Base-by-base conservation (phyloP, 176 grass and related monocot species). In the Sorghum bicolor region DNA sequence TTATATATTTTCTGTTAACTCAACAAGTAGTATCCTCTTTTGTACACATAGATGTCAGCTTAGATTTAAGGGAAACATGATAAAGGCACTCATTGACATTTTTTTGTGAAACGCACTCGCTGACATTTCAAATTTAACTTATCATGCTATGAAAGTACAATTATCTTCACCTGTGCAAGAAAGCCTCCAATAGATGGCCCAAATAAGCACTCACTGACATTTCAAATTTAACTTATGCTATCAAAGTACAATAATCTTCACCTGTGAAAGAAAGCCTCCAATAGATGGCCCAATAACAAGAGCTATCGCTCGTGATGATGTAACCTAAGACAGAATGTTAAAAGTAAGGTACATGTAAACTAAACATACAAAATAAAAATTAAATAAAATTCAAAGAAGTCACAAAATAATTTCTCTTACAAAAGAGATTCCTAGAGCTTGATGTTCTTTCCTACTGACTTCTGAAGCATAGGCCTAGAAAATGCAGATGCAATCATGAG, bases 181-280 rank as follows among this genome's bases (percentile, higher is more conserved):
- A 91, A 94, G 55, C 92, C 92, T 79, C 92, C 92, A 43, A 94
- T 85, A 71, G 92, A 89, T 30, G 92, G 86, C 62, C 92, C 92
- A 30, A 30, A 94, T 26, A 83, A 94, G 16, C 48, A 19, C 45
- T 47, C 44, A 17, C 53, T 58, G 53, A 57, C 22, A n/a, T 57
- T 57, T 57, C 8, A 57, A 57, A 57, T 57, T 57, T n/a, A 57
- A 57, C 53, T 57, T 68, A 24, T 31, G 0, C 30, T 13, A 86
- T 39, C 6, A 30, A 67, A 86, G 14, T 69, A 20, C 19, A 63
- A 24, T 77, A 14, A 43, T 74, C 1, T 73, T 58, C 76, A 94
- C 92, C 89, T 94, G 92, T 53, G 87, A 64, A 80, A 94, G 85
- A 82, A 92, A 94, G 58, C 92, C 92, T 83, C 92, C 92, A 44